Conservation (phyloP, 2,329 filamentous ascomycete species). For the Sarocladiaceae sp. region DNA sequence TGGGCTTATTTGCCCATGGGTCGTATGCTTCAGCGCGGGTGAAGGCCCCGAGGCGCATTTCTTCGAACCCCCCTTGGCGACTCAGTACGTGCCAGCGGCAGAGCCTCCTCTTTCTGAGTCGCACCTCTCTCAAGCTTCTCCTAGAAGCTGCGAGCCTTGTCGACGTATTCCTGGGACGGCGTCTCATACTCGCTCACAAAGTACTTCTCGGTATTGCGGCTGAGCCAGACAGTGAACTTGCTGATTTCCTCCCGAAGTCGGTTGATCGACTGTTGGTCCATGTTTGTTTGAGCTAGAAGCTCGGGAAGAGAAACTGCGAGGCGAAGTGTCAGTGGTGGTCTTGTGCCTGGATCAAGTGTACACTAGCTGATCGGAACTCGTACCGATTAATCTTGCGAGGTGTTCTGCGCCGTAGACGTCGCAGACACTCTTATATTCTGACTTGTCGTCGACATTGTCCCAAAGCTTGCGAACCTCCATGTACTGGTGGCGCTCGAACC, state of each 20-base stretch:
- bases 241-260: constrained; percentile 82
- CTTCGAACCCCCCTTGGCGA: too few species aligned
- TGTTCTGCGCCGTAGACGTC: constrained; percentile 94
- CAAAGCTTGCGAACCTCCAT: constrained; percentile 68
- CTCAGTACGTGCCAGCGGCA: too few species aligned
- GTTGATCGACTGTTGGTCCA: constrained; percentile 87
- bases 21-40: too few species aligned
- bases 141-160: constrained; percentile 51
- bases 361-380: too few species aligned
- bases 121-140: not conserved
- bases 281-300: constrained; percentile 93
- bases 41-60: too few species aligned
- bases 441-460: constrained; percentile 53
- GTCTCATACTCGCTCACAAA: constrained; percentile 73
- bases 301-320: constrained; percentile 80
- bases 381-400: constrained; percentile 81
- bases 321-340: too few species aligned
- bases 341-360: not conserved
- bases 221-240: constrained; percentile 81
- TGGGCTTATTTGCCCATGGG: too few species aligned
- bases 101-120: too few species aligned
- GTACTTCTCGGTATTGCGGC: constrained; percentile 68
- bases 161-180: constrained; percentile 63
- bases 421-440: constrained; percentile 63
- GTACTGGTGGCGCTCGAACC: constrained; percentile 88